Evolutionary conservation across 345 rosid species (phyloP).

Genomic region (Triadica sebifera): DNA sequence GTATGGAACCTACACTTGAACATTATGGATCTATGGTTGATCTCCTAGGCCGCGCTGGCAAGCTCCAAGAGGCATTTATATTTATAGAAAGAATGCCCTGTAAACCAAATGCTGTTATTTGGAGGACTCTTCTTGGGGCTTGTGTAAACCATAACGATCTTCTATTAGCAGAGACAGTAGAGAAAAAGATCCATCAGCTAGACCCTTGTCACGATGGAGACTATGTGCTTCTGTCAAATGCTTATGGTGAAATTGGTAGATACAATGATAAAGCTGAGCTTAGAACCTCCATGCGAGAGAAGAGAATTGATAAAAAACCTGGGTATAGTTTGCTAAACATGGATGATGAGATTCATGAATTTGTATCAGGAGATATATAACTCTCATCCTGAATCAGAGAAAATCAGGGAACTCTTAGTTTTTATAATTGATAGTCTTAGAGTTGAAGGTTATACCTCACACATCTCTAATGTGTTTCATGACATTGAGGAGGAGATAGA

Average conservation of each 20-base stretch:
- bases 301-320: conserved; percentile 41
- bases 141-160: conserved; percentile 43
- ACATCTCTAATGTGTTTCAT: conserved; percentile 33
- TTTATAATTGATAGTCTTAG: conserved; percentile 28
- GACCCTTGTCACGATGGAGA: conserved; percentile 58
- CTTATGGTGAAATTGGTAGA: conserved; percentile 42
- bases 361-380: conserved; percentile 44
- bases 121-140: conserved; percentile 59
- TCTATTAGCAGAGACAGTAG: conserved; percentile 40
- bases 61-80: conserved; percentile 38
- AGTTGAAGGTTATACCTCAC: conserved; percentile 38
- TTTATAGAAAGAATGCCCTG: conserved; percentile 42
- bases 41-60: conserved; percentile 50
- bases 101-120: conserved; percentile 40
- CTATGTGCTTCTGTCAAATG: conserved; percentile 55
- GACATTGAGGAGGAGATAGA: conserved; percentile 63
- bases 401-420: conserved; percentile 28
- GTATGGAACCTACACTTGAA: conserved; percentile 38
- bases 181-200: conserved; percentile 34
- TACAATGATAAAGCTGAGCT: conserved; percentile 37
- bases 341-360: conserved; percentile 38
- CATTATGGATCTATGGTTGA: conserved; percentile 63
- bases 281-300: conserved; percentile 42
- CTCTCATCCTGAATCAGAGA: conserved; percentile 35
- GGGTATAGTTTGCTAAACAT: conserved; percentile 39